Base-by-base conservation (phyloP, 2,329 filamentous ascomycete genomes). In the Colletotrichum godetiae region DNA sequence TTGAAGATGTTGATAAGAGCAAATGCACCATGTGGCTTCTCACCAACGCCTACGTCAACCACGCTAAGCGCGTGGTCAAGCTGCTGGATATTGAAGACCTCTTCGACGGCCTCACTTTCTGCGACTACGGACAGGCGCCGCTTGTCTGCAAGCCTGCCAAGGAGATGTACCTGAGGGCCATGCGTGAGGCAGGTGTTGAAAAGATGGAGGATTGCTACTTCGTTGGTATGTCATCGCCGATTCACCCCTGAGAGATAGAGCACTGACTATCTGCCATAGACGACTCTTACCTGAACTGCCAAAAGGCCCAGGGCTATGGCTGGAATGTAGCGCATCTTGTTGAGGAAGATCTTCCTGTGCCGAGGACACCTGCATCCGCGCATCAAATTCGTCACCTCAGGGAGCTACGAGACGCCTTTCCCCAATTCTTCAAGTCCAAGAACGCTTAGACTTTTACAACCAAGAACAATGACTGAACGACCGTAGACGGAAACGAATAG, bases 31-130 rank as follows among this genome's bases (percentile, higher is more conserved):
- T 95, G 35, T 99, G 97, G 97, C 90, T 99, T 2, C 93, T 99
- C 78, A 99, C 97, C 2, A 99, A 99, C 80, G 97, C 97, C 27
- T 98, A 99, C 79, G 86, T 97, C 76, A 98, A 88, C 42, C 97
- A 99, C 79, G 97, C 91, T 37, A 92, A 90, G 79, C 86, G 95
- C 55, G 97, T 99, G 0, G 91, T 98, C 13, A 91, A 88, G 73
- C 85, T 99, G 24, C 87, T 99, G 2, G 92, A 90, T 2, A 87
- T 99, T 29, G 95, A 97, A 1, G 94, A 98, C 80, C 85, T 96
- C 31, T 99, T 99, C 80, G 96, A 98, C 75, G 97, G 97, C 8
- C 91, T 98, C 74, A 99, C 97, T 0, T 99, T 91, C 82, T 99
- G 97, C 80, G 94, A 99, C 82, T 99, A 99, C 83, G 88, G 86